Evolutionary conservation across 371 early-diverging fungal genomes (phyloP), one percentile per base, ranked within the genome.

Genomic region (Apophysomyces elegans): DNA sequence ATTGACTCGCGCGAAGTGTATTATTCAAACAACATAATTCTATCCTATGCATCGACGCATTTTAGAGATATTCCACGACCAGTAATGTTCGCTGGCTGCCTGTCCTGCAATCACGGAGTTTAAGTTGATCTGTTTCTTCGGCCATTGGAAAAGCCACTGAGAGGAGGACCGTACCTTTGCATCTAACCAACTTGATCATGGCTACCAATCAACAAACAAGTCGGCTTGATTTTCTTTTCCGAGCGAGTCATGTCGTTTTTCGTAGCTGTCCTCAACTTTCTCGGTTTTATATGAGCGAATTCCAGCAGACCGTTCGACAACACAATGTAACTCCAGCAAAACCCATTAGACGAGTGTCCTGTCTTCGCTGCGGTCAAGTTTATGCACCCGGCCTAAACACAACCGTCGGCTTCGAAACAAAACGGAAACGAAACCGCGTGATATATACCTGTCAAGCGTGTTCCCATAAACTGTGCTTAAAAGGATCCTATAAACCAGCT

Each of bases 211-310:
- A 73, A 56, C 79, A 79, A 65, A 62, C 63, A 7, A 47, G 41
- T 11, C 65, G 73, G n/a, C 64, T 77, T 13, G 77, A 77, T 13
- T 77, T 72, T 58, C 43, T 81, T 41, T 75, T 67, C 62, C 63
- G 72, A 37, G 79, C 82, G 4, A 70, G 79, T 9, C 70, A 72
- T 64, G 32, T 45, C 2, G 54, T 78, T 47, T 64, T 75, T 26
- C 61, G 62, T 1, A 2, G 26, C 2, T 75, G 73, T 26, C 79
- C 82, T 16, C 56, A 61, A 8, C 61, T 81, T 1, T 75, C 77
- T 21, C 63, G 79, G 46, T 81, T 75, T 62, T 81, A 81, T 59
- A 77, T 78, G 77, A 75, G 63, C 43, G 73, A 81, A 64, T 78
- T 77, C 56, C 79, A 81, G 57, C 58, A 70, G 14, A 67, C 68